Evolutionary conservation across 352 stramenopile species (phyloP).

Genomic region (Globisporangium cystogenes): DNA sequence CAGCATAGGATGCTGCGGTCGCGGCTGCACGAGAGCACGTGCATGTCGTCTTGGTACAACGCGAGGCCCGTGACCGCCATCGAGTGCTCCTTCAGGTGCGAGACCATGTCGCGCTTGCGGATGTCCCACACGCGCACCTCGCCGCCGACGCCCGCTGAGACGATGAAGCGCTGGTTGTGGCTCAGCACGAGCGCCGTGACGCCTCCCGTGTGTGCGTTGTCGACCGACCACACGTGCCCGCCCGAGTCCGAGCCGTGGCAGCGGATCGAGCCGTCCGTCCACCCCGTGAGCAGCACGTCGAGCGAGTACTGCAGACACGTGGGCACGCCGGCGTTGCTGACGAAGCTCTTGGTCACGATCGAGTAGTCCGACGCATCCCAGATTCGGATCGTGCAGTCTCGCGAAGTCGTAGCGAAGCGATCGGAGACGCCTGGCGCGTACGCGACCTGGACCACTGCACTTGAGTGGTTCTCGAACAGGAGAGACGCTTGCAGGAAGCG

Average conservation of each 20-base stretch:
- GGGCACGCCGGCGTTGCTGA: slow-evolving; percentile 54
- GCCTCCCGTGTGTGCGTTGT: slow-evolving; percentile 86
- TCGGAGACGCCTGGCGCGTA: slow-evolving; percentile 81
- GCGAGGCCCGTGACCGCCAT: slow-evolving; percentile 79
- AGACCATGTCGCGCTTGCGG: slow-evolving; percentile 85
- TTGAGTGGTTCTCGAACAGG: slow-evolving; percentile 82
- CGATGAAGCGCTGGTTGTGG: slow-evolving; percentile 88
- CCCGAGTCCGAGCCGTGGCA: slow-evolving; percentile 84
- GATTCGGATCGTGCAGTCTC: slow-evolving; percentile 84
- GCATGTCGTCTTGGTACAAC: slow-evolving; percentile 89
- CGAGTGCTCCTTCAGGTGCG: slow-evolving; percentile 91
- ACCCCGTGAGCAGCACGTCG: slow-evolving; percentile 87
- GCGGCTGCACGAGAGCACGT: slow-evolving; percentile 84
- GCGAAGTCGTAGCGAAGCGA: slow-evolving; percentile 85
- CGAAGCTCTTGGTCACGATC: slow-evolving; percentile 41
- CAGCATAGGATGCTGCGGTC: slow-evolving; percentile 92
- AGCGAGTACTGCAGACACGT: slow-evolving; percentile 83
- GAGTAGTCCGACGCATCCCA: slow-evolving; percentile 90
- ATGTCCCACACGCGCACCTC: slow-evolving; percentile 94
- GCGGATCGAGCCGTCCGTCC: slow-evolving; percentile 86
- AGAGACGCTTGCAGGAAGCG: slow-evolving; percentile 23
- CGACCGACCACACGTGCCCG: slow-evolving; percentile 84
- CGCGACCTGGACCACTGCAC: slow-evolving; percentile 64
- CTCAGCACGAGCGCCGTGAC: slow-evolving; percentile 88
- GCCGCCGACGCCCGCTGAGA: slow-evolving; percentile 73